Evolutionary conservation across 495 filamentous ascomycete genomes (phyloP), one percentile per base, ranked within the genome.

Genomic region (Xylaria acuta): DNA sequence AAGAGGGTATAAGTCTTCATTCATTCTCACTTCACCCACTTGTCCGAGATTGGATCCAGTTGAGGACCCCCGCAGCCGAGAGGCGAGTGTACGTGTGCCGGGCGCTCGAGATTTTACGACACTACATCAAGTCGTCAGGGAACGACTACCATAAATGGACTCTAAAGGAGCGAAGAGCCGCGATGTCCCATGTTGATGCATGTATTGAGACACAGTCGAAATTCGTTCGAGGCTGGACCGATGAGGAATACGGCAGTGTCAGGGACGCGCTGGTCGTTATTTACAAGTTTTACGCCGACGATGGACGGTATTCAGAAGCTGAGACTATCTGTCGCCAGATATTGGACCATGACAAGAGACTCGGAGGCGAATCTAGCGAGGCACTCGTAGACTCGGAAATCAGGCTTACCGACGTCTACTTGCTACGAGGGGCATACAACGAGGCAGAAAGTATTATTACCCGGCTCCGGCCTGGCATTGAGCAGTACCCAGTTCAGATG

Each of bases 31-130:
- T 64, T 20, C 60, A 64, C 12, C 60, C 60, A 2, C 38, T 64
- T 30, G 60, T 64, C 12, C 60, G 60, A 30, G 60, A 64, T 64
- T 64, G 60, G 60, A 64, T 64, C n/a, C 60, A 64, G 22, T 45
- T 64, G 60, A 64, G 60, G n/a, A 64, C 30, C 40, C 25, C 60
- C 9, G 60, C 60, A 64, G 38, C 38, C 1, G 60, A 64, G 60
- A 45, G 60, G 40, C 60, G 60, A 45, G 60, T 45, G n/a, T 45
- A 64, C 9, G 60, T 64, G 11, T 27, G 38, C 18, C 60, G 38
- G 5, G 60, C 60, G 14, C 40, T 64, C 4, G 60, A 43, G 60
- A 64, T 64, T 45, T 9, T 64, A 30, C 38, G 38, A 41, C 14
- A 45, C 22, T 64, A 64, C 38, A 64, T 64, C 32, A 11, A 45